Evolutionary conservation across 1,139 yeast genomes (phyloP).

Genomic region (Blastobotrys illinoisensis): DNA sequence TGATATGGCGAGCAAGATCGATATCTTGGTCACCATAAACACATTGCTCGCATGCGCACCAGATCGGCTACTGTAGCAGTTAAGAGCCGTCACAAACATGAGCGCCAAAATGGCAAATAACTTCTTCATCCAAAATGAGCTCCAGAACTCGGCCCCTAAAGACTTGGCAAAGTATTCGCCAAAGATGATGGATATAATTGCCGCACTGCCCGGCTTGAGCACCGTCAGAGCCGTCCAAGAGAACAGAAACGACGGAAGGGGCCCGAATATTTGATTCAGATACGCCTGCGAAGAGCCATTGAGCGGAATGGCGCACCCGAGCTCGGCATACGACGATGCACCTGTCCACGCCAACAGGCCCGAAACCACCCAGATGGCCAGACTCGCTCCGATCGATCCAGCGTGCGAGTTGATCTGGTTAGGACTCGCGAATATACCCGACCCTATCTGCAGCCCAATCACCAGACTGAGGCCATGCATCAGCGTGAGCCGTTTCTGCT

Average conservation of each 20-base stretch:
- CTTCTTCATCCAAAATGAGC: conserved; percentile 30
- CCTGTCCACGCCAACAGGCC: conserved; percentile 43
- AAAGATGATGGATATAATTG: conserved; percentile 38
- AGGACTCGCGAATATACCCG: conserved; percentile 42
- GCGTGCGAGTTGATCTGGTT: conserved; percentile 35
- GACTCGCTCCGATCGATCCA: conserved; percentile 37
- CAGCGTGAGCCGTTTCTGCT: conserved; percentile 32
- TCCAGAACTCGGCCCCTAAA: conserved; percentile 15
- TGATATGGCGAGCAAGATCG: conserved; percentile 30
- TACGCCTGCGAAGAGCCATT: conserved; percentile 42
- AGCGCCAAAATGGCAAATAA: conserved; percentile 32
- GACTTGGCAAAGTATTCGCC: conserved; percentile 34
- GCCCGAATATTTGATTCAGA: conserved; percentile 36
- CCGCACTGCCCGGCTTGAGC: conserved; percentile 39
- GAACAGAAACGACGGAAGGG: conserved; percentile 36
- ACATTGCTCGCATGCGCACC: conserved; percentile 36
- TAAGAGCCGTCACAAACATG: conserved; percentile 27
- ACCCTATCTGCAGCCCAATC: conserved; percentile 40
- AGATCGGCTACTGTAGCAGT: conserved; percentile 30
- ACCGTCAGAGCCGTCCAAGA: conserved; percentile 39
- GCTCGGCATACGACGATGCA: conserved; percentile 40
- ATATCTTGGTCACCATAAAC: conserved; percentile 34
- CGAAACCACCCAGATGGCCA: conserved; percentile 36
- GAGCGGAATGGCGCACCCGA: conserved; percentile 38
- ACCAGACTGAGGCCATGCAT: conserved; percentile 38